phyloP scores from a whole-genome alignment of 345 rosid species.

The Aquilaria sinensis region DNA sequence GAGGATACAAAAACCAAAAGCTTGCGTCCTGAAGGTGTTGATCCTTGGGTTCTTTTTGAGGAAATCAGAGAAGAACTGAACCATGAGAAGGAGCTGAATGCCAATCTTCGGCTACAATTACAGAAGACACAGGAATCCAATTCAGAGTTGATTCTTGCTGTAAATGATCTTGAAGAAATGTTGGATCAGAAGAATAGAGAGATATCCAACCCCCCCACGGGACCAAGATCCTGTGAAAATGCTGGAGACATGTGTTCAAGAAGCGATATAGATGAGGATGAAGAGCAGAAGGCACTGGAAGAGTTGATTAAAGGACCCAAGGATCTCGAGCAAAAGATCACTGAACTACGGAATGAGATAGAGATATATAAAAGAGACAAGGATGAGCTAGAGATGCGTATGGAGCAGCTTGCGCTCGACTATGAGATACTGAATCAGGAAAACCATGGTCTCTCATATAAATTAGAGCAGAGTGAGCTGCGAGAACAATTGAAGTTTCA shows the following conservation, averaged over 20 bases:
- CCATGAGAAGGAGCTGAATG: conserved; percentile 64
- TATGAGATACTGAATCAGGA: conserved; percentile 94
- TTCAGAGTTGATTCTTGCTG: conserved; percentile 80
- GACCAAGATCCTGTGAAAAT: conserved; percentile 23
- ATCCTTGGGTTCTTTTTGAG: conserved; percentile 51
- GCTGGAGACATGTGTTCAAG: conserved; percentile 22
- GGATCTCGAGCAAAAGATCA: conserved; percentile 66
- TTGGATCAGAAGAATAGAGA: conserved; percentile 51
- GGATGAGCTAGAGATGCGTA: conserved; percentile 84
- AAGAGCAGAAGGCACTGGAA: conserved; percentile 82
- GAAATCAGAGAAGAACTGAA: conserved; percentile 71
- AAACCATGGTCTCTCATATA: conserved; percentile 62
- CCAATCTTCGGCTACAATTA: conserved; percentile 67
- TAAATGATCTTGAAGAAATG: conserved; percentile 78
- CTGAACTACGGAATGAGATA: conserved; percentile 60
- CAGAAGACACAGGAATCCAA: conserved; percentile 90
- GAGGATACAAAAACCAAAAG: conserved; percentile 39
- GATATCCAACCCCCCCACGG: conserved; percentile 17
- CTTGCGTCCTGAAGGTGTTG: conserved; percentile 51
- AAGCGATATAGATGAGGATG: conserved; percentile 60
- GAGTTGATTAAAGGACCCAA: conserved; percentile 67
- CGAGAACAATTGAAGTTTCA: conserved; percentile 78
- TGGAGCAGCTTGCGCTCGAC: conserved; percentile 95
- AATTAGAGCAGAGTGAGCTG: conserved; percentile 77
- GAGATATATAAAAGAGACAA: conserved; percentile 75